A percentile compares a stretch with the other conserved stretches of the same genome.
Conservation (phyloP, 2,329 filamentous ascomycete genomes). For the Aspergillus pseudoviridinutans region DNA sequence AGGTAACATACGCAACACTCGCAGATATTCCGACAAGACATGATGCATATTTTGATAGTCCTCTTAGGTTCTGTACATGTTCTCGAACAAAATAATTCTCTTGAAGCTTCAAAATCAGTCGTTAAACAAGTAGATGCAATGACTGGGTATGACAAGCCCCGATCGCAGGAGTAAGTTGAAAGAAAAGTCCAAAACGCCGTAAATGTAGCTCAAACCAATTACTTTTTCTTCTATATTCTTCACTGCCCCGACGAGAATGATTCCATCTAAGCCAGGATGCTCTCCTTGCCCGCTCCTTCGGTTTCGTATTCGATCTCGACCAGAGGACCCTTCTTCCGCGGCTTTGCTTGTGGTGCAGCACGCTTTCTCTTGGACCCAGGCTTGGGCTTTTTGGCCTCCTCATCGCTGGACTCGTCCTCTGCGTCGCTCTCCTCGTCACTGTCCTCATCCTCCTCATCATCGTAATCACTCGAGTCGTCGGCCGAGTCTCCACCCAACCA, state of each 20-base stretch:
- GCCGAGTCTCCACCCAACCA: slow-evolving; percentile 75
- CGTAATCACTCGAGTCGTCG: slow-evolving; percentile 46
- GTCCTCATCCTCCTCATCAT: slow-evolving; percentile 53
- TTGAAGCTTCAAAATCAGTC: slow-evolving; percentile 3
- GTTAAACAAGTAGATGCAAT: slow-evolving; percentile 27
- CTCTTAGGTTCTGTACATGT: not conserved
- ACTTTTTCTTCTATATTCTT: slow-evolving; percentile 13
- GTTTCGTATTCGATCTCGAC: slow-evolving; percentile 78
- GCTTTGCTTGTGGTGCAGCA: slow-evolving; percentile 48
- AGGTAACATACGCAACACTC: not conserved
- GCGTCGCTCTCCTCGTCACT: slow-evolving; percentile 45
- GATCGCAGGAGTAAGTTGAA: slow-evolving; percentile 20
- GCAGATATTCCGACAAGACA: slow-evolving; percentile 3
- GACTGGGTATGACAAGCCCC: slow-evolving; percentile 32
- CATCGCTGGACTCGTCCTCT: slow-evolving; percentile 36
- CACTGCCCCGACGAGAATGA: not conserved
- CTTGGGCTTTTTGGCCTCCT: slow-evolving; percentile 43
- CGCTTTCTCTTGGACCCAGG: slow-evolving; percentile 57
- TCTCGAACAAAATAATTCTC: slow-evolving; percentile 3
- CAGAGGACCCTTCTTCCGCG: slow-evolving; percentile 59
- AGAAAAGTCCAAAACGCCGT: slow-evolving; percentile 30
- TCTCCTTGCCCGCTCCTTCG: slow-evolving; percentile 57
- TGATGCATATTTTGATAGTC: not conserved
- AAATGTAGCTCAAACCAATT: slow-evolving; percentile 18
- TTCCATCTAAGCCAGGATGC: slow-evolving; percentile 36